Evolutionary conservation across 768 basidiomycete genomes (phyloP).

Genomic region (Kwoniella shandongensis): DNA sequence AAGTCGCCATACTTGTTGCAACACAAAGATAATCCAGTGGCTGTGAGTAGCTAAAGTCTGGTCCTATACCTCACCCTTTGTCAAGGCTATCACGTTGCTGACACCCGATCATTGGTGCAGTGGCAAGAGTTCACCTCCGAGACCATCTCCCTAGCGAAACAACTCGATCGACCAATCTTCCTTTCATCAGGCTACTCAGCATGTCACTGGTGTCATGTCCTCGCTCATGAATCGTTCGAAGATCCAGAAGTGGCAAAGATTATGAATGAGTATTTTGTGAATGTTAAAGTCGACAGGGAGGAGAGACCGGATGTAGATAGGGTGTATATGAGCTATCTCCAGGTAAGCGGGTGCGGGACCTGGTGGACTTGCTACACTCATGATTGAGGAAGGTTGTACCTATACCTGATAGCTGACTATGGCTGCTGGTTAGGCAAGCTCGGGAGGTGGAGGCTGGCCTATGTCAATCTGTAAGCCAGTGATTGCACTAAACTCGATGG

Average conservation of each 20-base stretch:
- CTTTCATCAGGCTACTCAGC: slow-evolving; percentile 57
- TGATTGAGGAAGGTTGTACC: too few relatives aligned
- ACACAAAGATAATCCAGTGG: slow-evolving; percentile 46
- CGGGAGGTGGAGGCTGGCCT: slow-evolving; percentile 50
- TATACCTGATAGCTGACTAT: too few relatives aligned
- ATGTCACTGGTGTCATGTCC: slow-evolving; percentile 55
- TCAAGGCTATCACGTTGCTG: background rate
- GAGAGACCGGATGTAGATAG: slow-evolving; percentile 57
- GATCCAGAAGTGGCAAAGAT: slow-evolving; percentile 53
- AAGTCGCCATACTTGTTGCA: slow-evolving; percentile 47
- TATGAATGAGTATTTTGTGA: slow-evolving; percentile 56
- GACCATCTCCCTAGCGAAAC: slow-evolving; percentile 33
- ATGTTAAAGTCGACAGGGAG: slow-evolving; percentile 56
- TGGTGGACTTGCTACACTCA: background rate
- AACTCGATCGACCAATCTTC: slow-evolving; percentile 52
- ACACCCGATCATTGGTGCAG: slow-evolving; percentile 14
- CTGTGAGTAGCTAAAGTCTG: slow-evolving; percentile 20
- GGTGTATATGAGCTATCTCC: slow-evolving; percentile 58
- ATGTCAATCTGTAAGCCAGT: slow-evolving; percentile 44
- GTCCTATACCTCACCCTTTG: background rate
- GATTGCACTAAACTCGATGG: background rate
- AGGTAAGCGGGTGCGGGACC: slow-evolving; percentile 25
- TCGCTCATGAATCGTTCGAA: slow-evolving; percentile 55
- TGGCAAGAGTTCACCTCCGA: slow-evolving; percentile 49
- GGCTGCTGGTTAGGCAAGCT: slow-evolving; percentile 31